Evolutionary conservation across 2,329 filamentous ascomycete species (phyloP), one percentile per base, ranked within the genome.

Genomic region (Claviceps fusiformis): DNA sequence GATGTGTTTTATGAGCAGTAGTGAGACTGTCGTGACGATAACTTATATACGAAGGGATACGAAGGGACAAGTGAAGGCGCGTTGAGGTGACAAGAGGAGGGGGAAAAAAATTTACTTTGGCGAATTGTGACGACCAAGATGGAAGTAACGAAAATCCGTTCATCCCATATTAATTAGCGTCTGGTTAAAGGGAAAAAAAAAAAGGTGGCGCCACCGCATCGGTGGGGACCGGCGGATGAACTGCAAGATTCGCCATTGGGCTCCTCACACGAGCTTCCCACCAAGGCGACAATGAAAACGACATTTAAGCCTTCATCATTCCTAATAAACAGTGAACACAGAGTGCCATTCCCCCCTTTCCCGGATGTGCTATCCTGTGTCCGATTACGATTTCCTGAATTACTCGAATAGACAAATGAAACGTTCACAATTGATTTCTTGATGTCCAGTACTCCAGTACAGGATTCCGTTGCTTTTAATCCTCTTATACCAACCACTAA

Each of bases 381-480:
- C 39, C 43, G 9, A 49, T 54, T 50, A 49, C 53, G 31, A 46
- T 55, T 57, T 57, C 53, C 56, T 55, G 56, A 55, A 53, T 53
- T 57, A 48, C 52, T 37, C 35, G 44, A 47, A 54, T 52, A 52
- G 24, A 50, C 39, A 31, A 45, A 43, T 46, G n/a, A 43, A 50
- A 50, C 44, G 29, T n/a, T 51, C 46, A 33, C 33, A 49, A 49
- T 31, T 3, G 11, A 41, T 6, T 48, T 24, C 45, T 37, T 37
- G 27, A 41, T 49, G 17, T 17, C 27, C n/a, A 33, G 39, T 33
- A 44, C 39, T 41, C 39, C 15, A 41, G 39, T n/a, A 17, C 39
- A n/a, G 39, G 3, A n/a, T n/a, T 11, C 9, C 24, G 13, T 9
- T 24, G 37, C 11, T 15, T 19, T 15, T 33, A 15, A 17, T 27